These are phyloP conservation scores for Mycocentrospora acerina DNA, from an alignment of 2,329 filamentous ascomycete species.

Conservation along the genomic window DNA sequence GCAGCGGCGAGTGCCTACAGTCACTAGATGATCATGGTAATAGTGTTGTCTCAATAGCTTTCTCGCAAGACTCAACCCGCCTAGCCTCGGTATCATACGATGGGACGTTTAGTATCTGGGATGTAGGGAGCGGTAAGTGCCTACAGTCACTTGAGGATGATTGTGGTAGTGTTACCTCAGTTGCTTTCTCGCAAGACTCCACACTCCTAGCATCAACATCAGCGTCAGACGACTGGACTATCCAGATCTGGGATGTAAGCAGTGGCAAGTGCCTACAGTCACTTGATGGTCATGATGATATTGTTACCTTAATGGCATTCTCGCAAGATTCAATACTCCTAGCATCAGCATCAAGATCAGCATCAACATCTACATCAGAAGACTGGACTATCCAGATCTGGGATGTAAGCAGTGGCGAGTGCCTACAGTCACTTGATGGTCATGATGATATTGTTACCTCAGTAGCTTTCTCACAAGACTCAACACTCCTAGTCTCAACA, in stretches of 20 bases:
- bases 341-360: too few species aligned
- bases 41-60: conserved; percentile 10
- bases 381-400: too few species aligned
- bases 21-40: conserved; percentile 5
- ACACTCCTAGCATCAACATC: conserved; percentile 10
- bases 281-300: too few species aligned
- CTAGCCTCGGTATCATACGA: background rate
- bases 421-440: conserved; percentile 16
- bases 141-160: conserved; percentile 7
- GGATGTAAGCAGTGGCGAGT: background rate
- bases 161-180: conserved; percentile 1
- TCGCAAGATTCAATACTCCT: too few species aligned
- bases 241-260: too few species aligned
- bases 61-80: conserved; percentile 10
- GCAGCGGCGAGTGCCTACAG: conserved; percentile 11
- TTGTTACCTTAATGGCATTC: too few species aligned
- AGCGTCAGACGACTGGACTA: conserved; percentile 1
- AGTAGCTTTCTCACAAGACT: conserved; percentile 26
- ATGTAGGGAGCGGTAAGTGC: background rate
- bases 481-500: conserved; percentile 15
- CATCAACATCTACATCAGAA: too few species aligned
- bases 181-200: conserved; percentile 20
- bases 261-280: too few species aligned
- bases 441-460: conserved; percentile 9
- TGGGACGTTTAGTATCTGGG: background rate